phyloP scores from a whole-genome alignment of 108 stramenopile genomes.

The Nannochloropsis salina region DNA sequence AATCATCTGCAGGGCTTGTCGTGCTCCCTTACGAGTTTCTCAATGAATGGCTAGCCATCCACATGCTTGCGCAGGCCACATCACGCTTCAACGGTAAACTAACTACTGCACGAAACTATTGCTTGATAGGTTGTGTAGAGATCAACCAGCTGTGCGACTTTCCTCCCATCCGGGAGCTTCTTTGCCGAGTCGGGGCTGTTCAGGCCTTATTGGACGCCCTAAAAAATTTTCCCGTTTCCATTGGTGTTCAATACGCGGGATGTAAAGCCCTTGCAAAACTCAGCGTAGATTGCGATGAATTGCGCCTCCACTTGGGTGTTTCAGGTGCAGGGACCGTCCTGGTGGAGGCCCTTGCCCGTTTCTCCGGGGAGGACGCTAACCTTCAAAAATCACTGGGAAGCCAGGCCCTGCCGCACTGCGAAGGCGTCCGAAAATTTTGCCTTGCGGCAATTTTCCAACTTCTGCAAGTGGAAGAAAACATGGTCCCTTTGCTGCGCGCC shows the following conservation, averaged over 20 bases:
- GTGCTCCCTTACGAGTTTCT: too few species aligned
- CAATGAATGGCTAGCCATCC: too few species aligned
- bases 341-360: neutral
- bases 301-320: neutral
- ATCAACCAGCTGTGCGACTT: neutral
- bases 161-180: neutral
- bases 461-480: neutral
- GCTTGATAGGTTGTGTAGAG: neutral
- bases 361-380: neutral
- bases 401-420: neutral
- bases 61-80: too few species aligned
- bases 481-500: neutral
- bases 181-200: neutral
- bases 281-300: neutral
- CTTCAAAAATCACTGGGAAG: neutral
- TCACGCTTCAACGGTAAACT: too few species aligned
- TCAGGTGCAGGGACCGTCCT: neutral
- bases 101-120: too few species aligned
- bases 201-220: neutral
- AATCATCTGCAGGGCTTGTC: too few species aligned
- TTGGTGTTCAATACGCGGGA: neutral
- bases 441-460: neutral
- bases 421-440: neutral
- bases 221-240: neutral
- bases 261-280: neutral